phyloP scores from a whole-genome alignment of 225 moss, liverwort and hornwort species.

The Sphagnum tenellum region DNA sequence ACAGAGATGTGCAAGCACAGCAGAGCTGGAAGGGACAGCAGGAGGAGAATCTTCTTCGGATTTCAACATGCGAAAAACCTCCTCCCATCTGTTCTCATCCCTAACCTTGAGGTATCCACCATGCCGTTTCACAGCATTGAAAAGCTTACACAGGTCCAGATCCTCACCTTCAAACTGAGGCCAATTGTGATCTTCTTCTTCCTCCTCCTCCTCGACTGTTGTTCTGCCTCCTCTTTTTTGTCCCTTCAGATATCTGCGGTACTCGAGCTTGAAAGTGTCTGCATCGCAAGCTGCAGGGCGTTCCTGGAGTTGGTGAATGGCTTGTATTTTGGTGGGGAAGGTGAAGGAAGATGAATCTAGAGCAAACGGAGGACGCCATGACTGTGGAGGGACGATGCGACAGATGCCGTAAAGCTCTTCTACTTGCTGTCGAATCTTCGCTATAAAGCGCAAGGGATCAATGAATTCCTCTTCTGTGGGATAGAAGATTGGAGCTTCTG shows the following conservation, averaged over 20 bases:
- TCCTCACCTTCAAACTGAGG: constrained; percentile 65
- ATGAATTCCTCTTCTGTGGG: constrained; percentile 85
- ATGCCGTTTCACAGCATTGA: constrained; percentile 94
- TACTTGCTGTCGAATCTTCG: constrained; percentile 77
- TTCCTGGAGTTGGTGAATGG: constrained; percentile 97
- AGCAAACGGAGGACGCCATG: constrained; percentile 96
- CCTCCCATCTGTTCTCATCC: constrained; percentile 75
- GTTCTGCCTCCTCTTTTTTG: too few species aligned
- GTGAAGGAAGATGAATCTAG: constrained; percentile 75
- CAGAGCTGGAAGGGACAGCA: constrained; percentile 19
- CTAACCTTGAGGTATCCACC: constrained; percentile 85
- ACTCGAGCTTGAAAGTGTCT: constrained; percentile 95
- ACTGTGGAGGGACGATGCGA: constrained; percentile 85
- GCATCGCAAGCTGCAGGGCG: constrained; percentile 90
- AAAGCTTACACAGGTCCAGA: constrained; percentile 87
- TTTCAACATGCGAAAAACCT: constrained; percentile 70
- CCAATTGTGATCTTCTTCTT: constrained; percentile 16
- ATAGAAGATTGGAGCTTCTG: constrained; percentile 86
- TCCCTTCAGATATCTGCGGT: constrained; percentile 46
- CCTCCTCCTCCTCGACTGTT: constrained; percentile 20
- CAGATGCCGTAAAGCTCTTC: constrained; percentile 82
- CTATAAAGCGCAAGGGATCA: constrained; percentile 83
- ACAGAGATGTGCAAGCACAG: constrained; percentile 30
- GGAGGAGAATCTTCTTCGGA: constrained; percentile 24
- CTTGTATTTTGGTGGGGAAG: constrained; percentile 99